These are phyloP conservation scores for Porcisia deanei DNA, from an alignment of 208 protist genomes.

Conservation along the genomic window DNA sequence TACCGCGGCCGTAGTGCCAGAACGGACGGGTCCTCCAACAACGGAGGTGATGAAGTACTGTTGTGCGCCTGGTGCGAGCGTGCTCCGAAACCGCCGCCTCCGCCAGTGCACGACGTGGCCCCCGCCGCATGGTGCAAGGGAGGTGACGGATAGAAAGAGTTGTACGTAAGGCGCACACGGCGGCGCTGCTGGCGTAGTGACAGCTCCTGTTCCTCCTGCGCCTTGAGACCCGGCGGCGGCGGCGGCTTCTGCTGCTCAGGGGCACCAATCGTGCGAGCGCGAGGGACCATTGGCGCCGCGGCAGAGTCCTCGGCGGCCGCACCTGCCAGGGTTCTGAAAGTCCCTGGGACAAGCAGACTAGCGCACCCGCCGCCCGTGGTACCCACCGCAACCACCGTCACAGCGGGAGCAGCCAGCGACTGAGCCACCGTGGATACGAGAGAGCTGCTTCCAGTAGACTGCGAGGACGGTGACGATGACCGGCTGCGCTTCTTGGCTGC, in stretches of 20 bases:
- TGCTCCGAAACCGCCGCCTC: background rate
- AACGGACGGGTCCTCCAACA: background rate
- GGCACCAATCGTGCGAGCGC: background rate
- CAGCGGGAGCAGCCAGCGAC: background rate
- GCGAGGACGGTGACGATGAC: slow-evolving; percentile 17
- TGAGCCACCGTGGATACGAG: background rate
- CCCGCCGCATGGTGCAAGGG: background rate
- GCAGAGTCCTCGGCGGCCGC: background rate
- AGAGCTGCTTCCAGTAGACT: background rate
- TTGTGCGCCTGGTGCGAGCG: background rate
- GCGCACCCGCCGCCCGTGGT: background rate
- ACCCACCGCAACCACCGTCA: slow-evolving; percentile 4
- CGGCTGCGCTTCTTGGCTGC: slow-evolving; percentile 21
- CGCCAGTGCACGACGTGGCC: background rate
- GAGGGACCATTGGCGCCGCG: background rate
- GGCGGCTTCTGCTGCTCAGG: slow-evolving; percentile 14
- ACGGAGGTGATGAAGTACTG: background rate
- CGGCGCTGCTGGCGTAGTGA: slow-evolving; percentile 13
- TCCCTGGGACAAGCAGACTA: background rate
- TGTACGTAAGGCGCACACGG: slow-evolving; percentile 27
- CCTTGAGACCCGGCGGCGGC: background rate
- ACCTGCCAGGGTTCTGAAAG: background rate
- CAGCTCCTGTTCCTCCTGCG: slow-evolving; percentile 17
- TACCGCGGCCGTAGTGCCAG: slow-evolving; percentile 1
- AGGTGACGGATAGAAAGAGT: slow-evolving; percentile 13